Evolutionary conservation across 2,329 filamentous ascomycete genomes (phyloP), one percentile per base, ranked within the genome.

Genomic region (Aspergillus unguis): DNA sequence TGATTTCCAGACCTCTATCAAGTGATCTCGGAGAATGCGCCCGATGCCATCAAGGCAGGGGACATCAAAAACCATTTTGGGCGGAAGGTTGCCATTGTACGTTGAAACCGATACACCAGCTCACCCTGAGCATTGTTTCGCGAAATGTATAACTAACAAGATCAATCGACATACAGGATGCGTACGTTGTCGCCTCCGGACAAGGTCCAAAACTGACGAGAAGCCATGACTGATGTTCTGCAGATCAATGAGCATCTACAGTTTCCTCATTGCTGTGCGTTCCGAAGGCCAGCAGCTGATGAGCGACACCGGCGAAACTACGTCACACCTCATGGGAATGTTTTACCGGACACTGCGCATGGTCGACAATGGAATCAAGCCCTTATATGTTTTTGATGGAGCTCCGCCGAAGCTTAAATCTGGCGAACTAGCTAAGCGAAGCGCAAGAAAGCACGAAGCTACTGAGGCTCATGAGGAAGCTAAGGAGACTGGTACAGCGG

Each of bases 1-100:
- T 64, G 36, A 67, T 48, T 37, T 9, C 26, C 58, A 79, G 84
- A 88, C 64, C 82, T 94, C 40, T 90, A 86, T 71, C 81, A 84
- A 60, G 86, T 94, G 71, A 90, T 94, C 74, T 87, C 88, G 66
- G 92, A 96, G 69, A 88, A 97, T 77, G 89, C 91, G 60, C 94
- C 94, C n/a, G 89, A 92, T 75, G 88, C 94, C 32, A 84, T 96
- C 80, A 97, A 96, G 75, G 87, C 91, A 68, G 90, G 94, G 55
- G 94, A 99, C 69, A 99, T 99, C 80, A 99, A 99, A 77, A 92
- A 92, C 64, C 94, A 99, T 61, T 99, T 99, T 70, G 94, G 94
- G 59, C 89, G 94, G 71, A 99, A 99, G 76, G 92, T 99, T 56
- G 92, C 92, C 48, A 96, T 96, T 74, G 92, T 95, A 79, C 69